Conservation (phyloP, 768 basidiomycete genomes). For the Postia placenta region DNA sequence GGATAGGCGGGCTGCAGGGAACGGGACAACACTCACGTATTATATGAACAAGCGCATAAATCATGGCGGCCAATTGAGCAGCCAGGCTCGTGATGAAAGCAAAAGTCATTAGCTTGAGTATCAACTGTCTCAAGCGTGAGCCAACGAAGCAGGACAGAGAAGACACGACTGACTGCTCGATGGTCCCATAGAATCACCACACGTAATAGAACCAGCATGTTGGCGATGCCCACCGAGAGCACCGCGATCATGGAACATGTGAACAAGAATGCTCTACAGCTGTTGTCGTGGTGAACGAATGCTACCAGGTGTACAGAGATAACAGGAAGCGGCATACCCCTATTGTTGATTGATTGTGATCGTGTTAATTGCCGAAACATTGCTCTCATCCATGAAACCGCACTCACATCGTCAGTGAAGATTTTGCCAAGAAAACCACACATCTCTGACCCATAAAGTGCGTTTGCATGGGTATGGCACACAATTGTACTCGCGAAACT, state of each 20-base stretch:
- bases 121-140: constrained; percentile 6
- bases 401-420: constrained; percentile 13
- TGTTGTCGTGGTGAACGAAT: too few species aligned
- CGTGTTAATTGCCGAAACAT: not conserved
- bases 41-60: constrained; percentile 18
- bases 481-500: not conserved
- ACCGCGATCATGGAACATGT: constrained; percentile 19
- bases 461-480: not conserved
- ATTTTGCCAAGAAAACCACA: constrained; percentile 15
- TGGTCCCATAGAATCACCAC: constrained; percentile 33
- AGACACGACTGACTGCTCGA: constrained; percentile 16
- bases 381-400: not conserved
- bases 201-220: constrained; percentile 28
- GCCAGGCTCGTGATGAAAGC: constrained; percentile 25
- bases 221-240: constrained; percentile 25
- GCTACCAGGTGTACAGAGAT: too few species aligned
- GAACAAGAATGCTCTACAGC: constrained; percentile 26
- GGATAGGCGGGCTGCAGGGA: too few species aligned
- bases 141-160: not conserved
- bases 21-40: constrained; percentile 21
- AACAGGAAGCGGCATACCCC: too few species aligned
- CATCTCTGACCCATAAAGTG: constrained; percentile 14
- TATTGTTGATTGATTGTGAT: too few species aligned
- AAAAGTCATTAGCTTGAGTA: constrained; percentile 18
- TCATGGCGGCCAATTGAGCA: constrained; percentile 19